Conservation (phyloP, 495 filamentous ascomycete species). For the Sordaria brevicollis region DNA sequence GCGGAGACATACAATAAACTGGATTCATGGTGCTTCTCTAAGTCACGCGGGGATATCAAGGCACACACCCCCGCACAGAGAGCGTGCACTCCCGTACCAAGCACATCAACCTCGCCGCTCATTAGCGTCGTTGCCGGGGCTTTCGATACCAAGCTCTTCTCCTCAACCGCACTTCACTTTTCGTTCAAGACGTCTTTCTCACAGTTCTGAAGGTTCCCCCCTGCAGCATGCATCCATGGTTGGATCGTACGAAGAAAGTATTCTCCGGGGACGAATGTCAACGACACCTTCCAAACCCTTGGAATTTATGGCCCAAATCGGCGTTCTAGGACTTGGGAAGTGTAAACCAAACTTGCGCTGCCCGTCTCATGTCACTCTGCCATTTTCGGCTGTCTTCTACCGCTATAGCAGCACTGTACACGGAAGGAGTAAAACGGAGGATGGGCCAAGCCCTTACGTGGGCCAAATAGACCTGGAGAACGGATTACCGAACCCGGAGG, state of each 20-base stretch:
- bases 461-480: slow-evolving; percentile 89
- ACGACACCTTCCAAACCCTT: slow-evolving; percentile 89
- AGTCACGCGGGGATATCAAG: slow-evolving; percentile 20
- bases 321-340: slow-evolving; percentile 80
- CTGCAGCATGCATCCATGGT: slow-evolving; percentile 90
- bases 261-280: slow-evolving; percentile 90
- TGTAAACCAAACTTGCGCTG: slow-evolving; percentile 81
- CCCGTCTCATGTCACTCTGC: slow-evolving; percentile 82
- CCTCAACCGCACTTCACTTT: slow-evolving; percentile 51
- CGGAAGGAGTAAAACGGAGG: slow-evolving; percentile 52
- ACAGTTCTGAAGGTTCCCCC: slow-evolving; percentile 62
- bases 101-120: slow-evolving; percentile 66
- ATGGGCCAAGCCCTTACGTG: slow-evolving; percentile 92
- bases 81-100: slow-evolving; percentile 52
- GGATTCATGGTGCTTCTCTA: slow-evolving; percentile 20
- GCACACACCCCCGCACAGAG: slow-evolving; percentile 32
- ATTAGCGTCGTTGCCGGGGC: slow-evolving; percentile 50
- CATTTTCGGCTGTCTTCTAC: slow-evolving; percentile 96
- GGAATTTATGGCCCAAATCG: slow-evolving; percentile 91
- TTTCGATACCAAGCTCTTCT: slow-evolving; percentile 41
- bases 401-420: slow-evolving; percentile 62
- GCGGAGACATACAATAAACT: slow-evolving; percentile 31
- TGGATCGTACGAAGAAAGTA: slow-evolving; percentile 95
- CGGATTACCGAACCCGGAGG: slow-evolving; percentile 44
- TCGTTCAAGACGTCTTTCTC: slow-evolving; percentile 57